Evolutionary conservation across 192 early-diverging fungal genomes (phyloP).

Genomic region (Spinellus fusiger): DNA sequence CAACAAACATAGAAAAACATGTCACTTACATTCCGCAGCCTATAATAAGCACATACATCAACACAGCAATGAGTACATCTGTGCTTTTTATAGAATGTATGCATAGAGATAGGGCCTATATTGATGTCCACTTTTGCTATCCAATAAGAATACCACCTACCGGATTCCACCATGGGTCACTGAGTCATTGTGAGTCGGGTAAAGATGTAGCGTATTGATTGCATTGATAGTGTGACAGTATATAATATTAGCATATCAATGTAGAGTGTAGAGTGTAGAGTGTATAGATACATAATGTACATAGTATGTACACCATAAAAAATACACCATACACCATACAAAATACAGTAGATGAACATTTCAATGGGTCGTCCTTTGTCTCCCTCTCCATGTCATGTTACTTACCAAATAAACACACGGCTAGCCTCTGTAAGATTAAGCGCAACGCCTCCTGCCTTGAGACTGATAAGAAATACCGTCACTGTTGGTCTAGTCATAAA

Average conservation of each 20-base stretch:
- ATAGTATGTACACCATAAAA: too few relatives aligned
- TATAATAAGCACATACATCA: background rate
- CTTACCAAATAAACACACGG: constrained; percentile 62
- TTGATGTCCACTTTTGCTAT: too few relatives aligned
- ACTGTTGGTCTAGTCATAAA: constrained; percentile 77
- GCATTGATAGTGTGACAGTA: too few relatives aligned
- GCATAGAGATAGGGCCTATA: background rate
- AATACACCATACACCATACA: too few relatives aligned
- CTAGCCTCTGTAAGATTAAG: constrained; percentile 90
- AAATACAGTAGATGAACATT: constrained; percentile 1
- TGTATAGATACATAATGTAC: too few relatives aligned
- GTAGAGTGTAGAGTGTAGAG: too few relatives aligned
- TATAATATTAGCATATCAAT: too few relatives aligned
- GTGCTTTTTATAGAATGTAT: background rate
- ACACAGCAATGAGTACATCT: background rate
- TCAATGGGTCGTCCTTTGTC: background rate
- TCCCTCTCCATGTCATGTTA: too few relatives aligned
- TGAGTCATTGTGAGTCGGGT: background rate
- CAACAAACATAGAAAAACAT: background rate
- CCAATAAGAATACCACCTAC: constrained; percentile 34
- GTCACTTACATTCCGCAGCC: constrained; percentile 24
- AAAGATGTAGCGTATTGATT: background rate
- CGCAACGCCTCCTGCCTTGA: constrained; percentile 92
- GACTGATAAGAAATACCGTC: constrained; percentile 82
- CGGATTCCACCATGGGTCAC: constrained; percentile 60